These are phyloP conservation scores for Tothia fuscella DNA, from an alignment of 2,329 filamentous ascomycete species.

Conservation along the genomic window DNA sequence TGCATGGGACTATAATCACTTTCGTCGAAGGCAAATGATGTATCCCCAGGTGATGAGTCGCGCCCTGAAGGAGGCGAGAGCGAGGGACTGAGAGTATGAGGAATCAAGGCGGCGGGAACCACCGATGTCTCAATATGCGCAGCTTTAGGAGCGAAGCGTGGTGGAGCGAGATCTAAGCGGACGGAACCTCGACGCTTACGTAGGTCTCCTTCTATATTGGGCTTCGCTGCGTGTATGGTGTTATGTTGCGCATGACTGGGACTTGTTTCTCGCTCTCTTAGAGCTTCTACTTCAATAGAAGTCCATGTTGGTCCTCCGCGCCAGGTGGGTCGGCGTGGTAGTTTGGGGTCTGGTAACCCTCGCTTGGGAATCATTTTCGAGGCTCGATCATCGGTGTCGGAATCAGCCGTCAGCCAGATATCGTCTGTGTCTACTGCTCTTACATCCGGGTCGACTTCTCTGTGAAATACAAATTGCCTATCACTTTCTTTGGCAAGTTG, in stretches of 20 bases:
- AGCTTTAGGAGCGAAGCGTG: no score
- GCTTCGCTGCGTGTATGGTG: background rate
- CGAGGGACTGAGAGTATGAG: no score
- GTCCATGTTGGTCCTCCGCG: background rate
- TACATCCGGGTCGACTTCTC: background rate
- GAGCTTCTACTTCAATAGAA: background rate
- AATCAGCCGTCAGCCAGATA: conserved; percentile 22
- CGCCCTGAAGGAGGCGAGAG: no score
- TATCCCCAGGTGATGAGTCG: no score
- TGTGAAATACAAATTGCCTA: background rate
- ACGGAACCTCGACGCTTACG: no score
- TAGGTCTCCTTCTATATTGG: background rate
- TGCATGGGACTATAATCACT: no score
- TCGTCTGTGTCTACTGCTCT: conserved; percentile 14
- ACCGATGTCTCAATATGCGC: no score
- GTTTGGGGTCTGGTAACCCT: background rate
- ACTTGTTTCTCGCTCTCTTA: background rate
- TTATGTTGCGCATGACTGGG: background rate
- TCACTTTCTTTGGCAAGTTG: background rate
- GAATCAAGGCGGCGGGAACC: no score
- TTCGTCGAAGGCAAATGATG: no score
- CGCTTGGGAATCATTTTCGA: background rate
- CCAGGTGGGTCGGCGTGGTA: background rate
- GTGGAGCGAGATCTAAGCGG: no score
- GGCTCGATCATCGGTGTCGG: conserved; percentile 11